Evolutionary conservation across 2,329 filamentous ascomycete genomes (phyloP).

Genomic region (Cylindrodendrum hubeiense): DNA sequence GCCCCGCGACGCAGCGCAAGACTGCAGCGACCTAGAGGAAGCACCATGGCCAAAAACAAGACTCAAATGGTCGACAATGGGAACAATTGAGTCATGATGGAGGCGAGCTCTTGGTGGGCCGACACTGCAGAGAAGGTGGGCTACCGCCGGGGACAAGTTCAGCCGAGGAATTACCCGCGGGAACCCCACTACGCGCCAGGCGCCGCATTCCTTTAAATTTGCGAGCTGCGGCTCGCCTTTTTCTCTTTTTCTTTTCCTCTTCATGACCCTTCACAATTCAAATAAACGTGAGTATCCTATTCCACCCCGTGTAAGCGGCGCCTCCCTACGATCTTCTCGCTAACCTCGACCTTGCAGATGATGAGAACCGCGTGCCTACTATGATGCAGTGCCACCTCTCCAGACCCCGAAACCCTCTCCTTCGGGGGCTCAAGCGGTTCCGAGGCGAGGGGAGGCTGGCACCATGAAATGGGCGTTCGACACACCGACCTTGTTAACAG

Average conservation of each 20-base stretch:
- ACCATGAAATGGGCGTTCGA: conserved; percentile 99
- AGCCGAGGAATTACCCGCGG: conserved; percentile 46
- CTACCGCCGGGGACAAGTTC: conserved; percentile 18
- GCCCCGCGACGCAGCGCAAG: conserved; percentile 33
- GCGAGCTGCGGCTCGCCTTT: conserved; percentile 46
- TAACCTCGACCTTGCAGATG: conserved; percentile 73
- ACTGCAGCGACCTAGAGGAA: conserved; percentile 40
- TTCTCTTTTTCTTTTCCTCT: conserved; percentile 64
- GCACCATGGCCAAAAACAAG: conserved; percentile 37
- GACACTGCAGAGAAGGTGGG: conserved; percentile 17
- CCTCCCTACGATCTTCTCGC: conserved; percentile 23
- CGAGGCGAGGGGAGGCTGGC: conserved; percentile 72
- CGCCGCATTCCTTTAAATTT: conserved; percentile 52
- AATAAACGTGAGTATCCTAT: conserved; percentile 81
- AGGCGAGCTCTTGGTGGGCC: conserved; percentile 34
- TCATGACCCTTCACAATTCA: conserved; percentile 98
- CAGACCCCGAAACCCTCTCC: conserved; percentile 84
- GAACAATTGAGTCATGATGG: conserved; percentile 38
- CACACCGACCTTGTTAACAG: conserved; percentile 95
- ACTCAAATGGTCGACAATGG: conserved; percentile 10
- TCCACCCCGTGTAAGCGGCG: conserved; percentile 28
- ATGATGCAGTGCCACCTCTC: conserved; percentile 81
- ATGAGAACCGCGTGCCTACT: conserved; percentile 99
- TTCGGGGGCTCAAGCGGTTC: conserved; percentile 88
- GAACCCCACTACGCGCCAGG: conserved; percentile 37